Conservation (phyloP, 352 stramenopile species). For the Phytophthora cryptogea region DNA sequence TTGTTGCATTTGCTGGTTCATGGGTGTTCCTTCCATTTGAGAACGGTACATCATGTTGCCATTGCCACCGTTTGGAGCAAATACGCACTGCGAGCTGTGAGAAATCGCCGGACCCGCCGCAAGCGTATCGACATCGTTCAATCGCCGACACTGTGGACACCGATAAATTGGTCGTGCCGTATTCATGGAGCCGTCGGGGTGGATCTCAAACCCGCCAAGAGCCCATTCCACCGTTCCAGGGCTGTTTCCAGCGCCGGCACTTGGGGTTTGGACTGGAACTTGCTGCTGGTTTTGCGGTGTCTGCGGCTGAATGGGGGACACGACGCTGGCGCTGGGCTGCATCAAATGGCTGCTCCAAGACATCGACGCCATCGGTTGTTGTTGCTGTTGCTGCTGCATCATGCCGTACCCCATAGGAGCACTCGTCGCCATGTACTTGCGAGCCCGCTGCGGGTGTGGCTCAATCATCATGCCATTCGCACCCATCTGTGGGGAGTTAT, state of each 20-base stretch:
- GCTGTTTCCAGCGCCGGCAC: slow-evolving; percentile 19
- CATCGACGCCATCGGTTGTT: slow-evolving; percentile 34
- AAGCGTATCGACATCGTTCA: slow-evolving; percentile 78
- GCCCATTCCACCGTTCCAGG: slow-evolving; percentile 63
- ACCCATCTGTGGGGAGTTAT: slow-evolving; percentile 19
- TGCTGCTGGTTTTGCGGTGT: slow-evolving; percentile 29
- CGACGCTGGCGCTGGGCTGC: slow-evolving; percentile 28
- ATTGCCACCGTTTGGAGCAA: slow-evolving; percentile 29
- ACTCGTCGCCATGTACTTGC: slow-evolving; percentile 36
- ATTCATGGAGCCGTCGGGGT: slow-evolving; percentile 70
- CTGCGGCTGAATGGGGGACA: slow-evolving; percentile 25
- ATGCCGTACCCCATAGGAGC: slow-evolving; percentile 37
- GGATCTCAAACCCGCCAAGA: slow-evolving; percentile 80
- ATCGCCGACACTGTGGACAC: slow-evolving; percentile 64
- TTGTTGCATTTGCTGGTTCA: slow-evolving; percentile 47
- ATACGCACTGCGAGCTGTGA: slow-evolving; percentile 65
- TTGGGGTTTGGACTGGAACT: slow-evolving; percentile 26
- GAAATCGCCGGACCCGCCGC: slow-evolving; percentile 51
- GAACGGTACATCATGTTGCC: slow-evolving; percentile 49
- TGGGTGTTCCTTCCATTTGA: slow-evolving; percentile 49
- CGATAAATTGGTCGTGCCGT: slow-evolving; percentile 76
- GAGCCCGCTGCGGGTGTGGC: slow-evolving; percentile 32
- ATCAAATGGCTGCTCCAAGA: slow-evolving; percentile 61
- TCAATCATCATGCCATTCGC: slow-evolving; percentile 32
- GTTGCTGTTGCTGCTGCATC: slow-evolving; percentile 32